Base-by-base conservation (phyloP, 345 rosid genomes). In the Bruguiera sexangula region DNA sequence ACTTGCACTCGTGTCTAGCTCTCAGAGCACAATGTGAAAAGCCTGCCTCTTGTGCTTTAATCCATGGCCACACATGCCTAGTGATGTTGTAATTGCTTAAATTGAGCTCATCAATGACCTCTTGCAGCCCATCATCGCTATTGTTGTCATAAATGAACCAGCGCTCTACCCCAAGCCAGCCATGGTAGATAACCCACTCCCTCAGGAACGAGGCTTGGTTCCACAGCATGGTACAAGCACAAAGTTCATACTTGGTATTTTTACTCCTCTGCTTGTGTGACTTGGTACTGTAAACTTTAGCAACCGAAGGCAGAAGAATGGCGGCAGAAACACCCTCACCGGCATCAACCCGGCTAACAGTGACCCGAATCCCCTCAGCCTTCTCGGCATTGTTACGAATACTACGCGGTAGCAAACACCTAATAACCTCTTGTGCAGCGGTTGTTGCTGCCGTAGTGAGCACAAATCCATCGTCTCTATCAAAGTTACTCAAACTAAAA, bases 101-200 rank as follows among this genome's bases (percentile, higher is more conserved):
- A 46, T 85, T 81, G 36, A 95, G 92, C 76, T 79, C 83, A 29
- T 83, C 84, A 6, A 90, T 75, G 63, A 79, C 94, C 8, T 87
- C 84, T 67, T 77, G 64, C 67, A 88, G 75, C 58, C 66, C 76
- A 26, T 95, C 99, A 62, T 95, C 94, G 32, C 99, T 95, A 72
- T 95, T 92, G 77, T 95, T 95, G 39, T 95, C 99, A n/a, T 95
- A 95, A 63, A 95, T 83, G 77, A 92, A 92, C 99, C 99, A 95
- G 4, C 96, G 86, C 70, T 90, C 87, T 6, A 95, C 88, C 4
- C 99, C 99, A 5, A 95, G 91, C 96, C 96, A 90, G 20, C 89
- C 83, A 72, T 95, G 99, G 77, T 92, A 92, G 79, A 79, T 84
- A 13, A 95, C 79, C 99, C 99, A 95, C 68, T 95, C 98, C 24